These are phyloP conservation scores for Lachancea cidri DNA, from an alignment of 805 yeast genomes.

Conservation along the genomic window DNA sequence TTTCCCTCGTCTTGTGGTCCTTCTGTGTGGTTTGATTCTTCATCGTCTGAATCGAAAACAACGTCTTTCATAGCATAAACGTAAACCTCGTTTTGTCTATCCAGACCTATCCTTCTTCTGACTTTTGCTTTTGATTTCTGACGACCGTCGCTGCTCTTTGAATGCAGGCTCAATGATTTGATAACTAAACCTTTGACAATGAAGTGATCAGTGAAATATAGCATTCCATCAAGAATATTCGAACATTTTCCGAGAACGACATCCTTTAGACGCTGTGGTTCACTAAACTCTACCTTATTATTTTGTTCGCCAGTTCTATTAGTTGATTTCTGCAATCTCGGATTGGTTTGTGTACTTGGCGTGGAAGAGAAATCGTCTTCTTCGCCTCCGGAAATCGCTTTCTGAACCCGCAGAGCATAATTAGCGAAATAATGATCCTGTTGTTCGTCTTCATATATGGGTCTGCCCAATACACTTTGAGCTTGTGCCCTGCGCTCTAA, in stretches of 20 bases:
- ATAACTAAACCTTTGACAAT: constrained; percentile 58
- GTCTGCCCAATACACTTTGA: constrained; percentile 70
- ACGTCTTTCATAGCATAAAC: constrained; percentile 41
- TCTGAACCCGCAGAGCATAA: constrained; percentile 26
- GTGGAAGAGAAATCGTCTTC: no score
- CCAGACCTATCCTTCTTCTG: constrained; percentile 23
- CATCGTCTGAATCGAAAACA: constrained; percentile 34
- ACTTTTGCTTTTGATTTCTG: constrained; percentile 21
- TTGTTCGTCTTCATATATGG: constrained; percentile 64
- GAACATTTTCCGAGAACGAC: constrained; percentile 16
- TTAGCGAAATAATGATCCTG: constrained; percentile 26
- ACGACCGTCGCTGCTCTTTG: constrained; percentile 21
- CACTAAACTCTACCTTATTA: constrained; percentile 8
- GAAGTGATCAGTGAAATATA: constrained; percentile 46
- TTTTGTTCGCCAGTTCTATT: neutral
- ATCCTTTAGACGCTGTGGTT: constrained; percentile 4
- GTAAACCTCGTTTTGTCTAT: constrained; percentile 35
- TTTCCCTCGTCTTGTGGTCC: neutral
- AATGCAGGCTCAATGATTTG: constrained; percentile 38
- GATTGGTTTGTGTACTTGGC: no score
- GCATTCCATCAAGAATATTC: constrained; percentile 35
- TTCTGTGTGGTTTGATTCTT: constrained; percentile 6
- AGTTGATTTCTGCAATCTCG: no score
- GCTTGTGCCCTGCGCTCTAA: constrained; percentile 57
- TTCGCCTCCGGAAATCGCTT: constrained; percentile 19